Evolutionary conservation across 2,329 filamentous ascomycete genomes (phyloP).

Genomic region (Epichloe elymi): DNA sequence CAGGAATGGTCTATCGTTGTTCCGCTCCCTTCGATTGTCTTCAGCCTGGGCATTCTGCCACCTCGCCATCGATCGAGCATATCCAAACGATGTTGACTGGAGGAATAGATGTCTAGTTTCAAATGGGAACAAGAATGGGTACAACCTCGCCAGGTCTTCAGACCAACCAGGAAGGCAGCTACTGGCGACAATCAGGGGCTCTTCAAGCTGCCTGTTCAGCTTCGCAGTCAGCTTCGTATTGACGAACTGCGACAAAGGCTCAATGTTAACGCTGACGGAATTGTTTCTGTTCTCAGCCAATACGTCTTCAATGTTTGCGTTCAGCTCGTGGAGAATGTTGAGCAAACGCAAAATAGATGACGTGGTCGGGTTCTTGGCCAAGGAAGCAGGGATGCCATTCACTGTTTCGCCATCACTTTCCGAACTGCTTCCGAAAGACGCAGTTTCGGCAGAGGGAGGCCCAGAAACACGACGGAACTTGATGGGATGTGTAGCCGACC

Average conservation of each 20-base stretch:
- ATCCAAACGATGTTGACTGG: slow-evolving; percentile 95
- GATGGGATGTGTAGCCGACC: slow-evolving; percentile 82
- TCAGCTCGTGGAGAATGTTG: slow-evolving; percentile 83
- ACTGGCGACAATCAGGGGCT: slow-evolving; percentile 92
- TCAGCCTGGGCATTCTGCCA: slow-evolving; percentile 87
- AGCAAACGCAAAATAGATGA: slow-evolving; percentile 78
- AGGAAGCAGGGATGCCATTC: slow-evolving; percentile 58
- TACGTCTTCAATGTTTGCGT: slow-evolving; percentile 86
- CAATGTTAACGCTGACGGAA: slow-evolving; percentile 56
- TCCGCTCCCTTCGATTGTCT: slow-evolving; percentile 66
- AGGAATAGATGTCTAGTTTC: slow-evolving; percentile 94
- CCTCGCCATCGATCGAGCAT: slow-evolving; percentile 90
- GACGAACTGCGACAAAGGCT: slow-evolving; percentile 87
- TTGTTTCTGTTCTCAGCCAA: slow-evolving; percentile 60
- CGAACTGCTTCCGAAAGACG: slow-evolving; percentile 40
- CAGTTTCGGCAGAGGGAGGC: slow-evolving; percentile 61
- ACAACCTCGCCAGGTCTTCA: slow-evolving; percentile 82
- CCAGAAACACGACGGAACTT: slow-evolving; percentile 81
- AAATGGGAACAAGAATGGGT: slow-evolving; percentile 95
- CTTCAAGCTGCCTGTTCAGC: slow-evolving; percentile 89
- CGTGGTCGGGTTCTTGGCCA: slow-evolving; percentile 73
- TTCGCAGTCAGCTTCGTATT: slow-evolving; percentile 98
- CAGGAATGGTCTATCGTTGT: slow-evolving; percentile 83
- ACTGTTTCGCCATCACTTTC: slow-evolving; percentile 39
- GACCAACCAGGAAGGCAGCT: slow-evolving; percentile 94